Evolutionary conservation across 208 protist genomes (phyloP), one percentile per base, ranked within the genome.

Genomic region (Paratrypanosoma confusum): DNA sequence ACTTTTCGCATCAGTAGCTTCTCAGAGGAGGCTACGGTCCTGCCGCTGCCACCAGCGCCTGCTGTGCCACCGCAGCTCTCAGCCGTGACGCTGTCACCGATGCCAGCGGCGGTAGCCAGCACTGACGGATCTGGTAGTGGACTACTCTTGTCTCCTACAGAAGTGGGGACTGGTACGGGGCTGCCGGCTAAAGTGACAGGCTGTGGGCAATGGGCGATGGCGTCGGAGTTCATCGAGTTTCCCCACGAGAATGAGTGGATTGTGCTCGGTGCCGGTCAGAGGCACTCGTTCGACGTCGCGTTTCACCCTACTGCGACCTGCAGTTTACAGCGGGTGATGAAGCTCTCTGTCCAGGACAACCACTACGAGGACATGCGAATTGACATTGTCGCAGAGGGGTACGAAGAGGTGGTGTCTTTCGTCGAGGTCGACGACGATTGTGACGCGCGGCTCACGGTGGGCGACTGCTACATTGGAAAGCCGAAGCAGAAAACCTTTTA

Each of bases 311-410:
- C 14, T 11, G 20, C 11, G n/a, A 24, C 29, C 2, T 62, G 49
- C 10, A 28, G 35, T 16, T 36, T 51, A 10, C 7, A 27, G 14
- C 39, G 20, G 14, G 3, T 5, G 11, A 3, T 98, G 37, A 39
- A 65, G 45, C 57, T 97, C 14, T 29, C 55, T 3, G 67, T 98
- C 3, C 48, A 42, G 4, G 63, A 96, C 40, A 98, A 98, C 72
- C 70, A 78, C 10, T 98, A 95, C 42, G 96, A 97, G 49, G 67
- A 95, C 43, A 85, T 73, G 25, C 58, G 76, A 48, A 45, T 98
- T 10, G 26, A 39, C 16, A 41, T 98, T 6, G 17, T 65, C 16
- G 87, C 68, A n/a, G 74, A 89, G 22, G 82, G 81, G 40, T 97
- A 89, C 55, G 39, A 65, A 21, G 60, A 91, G 44, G 37, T 70